Conservation (phyloP, 176 grass and related monocot species). For the Carex myosuroides region DNA sequence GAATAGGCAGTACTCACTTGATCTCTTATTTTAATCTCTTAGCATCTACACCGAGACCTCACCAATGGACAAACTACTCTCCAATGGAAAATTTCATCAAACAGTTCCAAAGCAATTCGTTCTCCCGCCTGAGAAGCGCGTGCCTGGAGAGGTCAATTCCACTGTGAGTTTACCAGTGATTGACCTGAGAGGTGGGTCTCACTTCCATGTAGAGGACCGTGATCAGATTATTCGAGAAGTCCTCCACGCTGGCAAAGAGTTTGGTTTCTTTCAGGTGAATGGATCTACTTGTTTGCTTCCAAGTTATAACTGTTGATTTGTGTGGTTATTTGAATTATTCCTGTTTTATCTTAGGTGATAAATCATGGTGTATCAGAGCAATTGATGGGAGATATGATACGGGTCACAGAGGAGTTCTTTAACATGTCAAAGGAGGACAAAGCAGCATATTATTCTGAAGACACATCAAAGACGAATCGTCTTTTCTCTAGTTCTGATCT, state of each 20-base stretch:
- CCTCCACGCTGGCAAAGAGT: conserved; percentile 37
- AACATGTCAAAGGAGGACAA: conserved; percentile 30
- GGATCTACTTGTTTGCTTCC: background rate
- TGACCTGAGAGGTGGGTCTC: conserved; percentile 29
- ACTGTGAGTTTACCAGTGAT: conserved; percentile 37
- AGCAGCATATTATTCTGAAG: conserved; percentile 42
- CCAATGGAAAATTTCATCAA: conserved; percentile 12
- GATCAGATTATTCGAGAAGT: conserved; percentile 38
- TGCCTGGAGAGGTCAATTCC: conserved; percentile 2
- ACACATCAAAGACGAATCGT: conserved; percentile 29
- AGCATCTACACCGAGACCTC: background rate
- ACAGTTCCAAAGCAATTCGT: conserved; percentile 44
- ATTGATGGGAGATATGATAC: conserved; percentile 23
- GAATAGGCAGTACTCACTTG: no score
- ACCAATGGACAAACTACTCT: conserved; percentile 28
- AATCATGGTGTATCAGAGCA: conserved; percentile 35
- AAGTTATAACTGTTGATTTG: background rate
- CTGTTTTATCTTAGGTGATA: conserved; percentile 15
- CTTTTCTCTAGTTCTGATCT: conserved; percentile 42
- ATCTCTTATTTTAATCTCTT: no score
- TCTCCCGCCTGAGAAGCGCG: conserved; percentile 36
- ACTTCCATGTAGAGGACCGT: background rate
- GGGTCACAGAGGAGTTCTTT: conserved; percentile 44
- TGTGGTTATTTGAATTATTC: background rate
- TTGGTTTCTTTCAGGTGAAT: conserved; percentile 64